Base-by-base conservation (phyloP, 2,329 filamentous ascomycete species). In the Nemania sp. region DNA sequence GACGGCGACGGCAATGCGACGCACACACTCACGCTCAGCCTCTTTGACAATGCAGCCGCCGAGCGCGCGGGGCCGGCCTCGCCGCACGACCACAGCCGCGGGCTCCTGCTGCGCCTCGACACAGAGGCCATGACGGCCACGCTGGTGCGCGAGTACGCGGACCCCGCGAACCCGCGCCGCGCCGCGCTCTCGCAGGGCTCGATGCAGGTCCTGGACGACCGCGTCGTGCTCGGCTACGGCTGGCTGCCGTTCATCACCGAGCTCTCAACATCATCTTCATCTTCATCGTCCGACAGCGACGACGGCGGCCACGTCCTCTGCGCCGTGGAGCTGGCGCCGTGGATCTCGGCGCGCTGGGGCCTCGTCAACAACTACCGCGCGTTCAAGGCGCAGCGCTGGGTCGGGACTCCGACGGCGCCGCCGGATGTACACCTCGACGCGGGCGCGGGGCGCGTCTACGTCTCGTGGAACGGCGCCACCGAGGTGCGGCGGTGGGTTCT, bases 201-300 rank as follows among this genome's bases (percentile, higher is more conserved):
- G 60, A 79, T 82, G 42, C 85, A 88, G 68, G 67, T 84, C 12
- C 48, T 68, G 7, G 56, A 61, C 35, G 80, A 80, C 42, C 81
- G 83, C 62, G 79, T 79, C 7, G 75, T 87, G 43, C 79, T 87
- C 37, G 82, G 83, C 62, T 87, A 84, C 82, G 84, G 85, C 18
- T 79, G 76, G 0, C 74, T 78, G 35, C 80, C 80, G 0, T 78
- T 77, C 9, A 68, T 81, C 18, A 82, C 79, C 7, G 80, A 81
- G 64, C 78, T 82, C 67, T 74, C n/a, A n/a, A n/a, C n/a, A n/a
- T n/a, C n/a, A n/a, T n/a, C n/a, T n/a, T n/a, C n/a, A n/a, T n/a
- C n/a, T n/a, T n/a, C n/a, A n/a, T n/a, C 75, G 0, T 65, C 25
- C 25, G 25, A 29, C 25, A 7, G 7, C 7, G 25, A 29, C 7